Percentiles rank a stretch among this genome's conserved stretches.
phyloP scores from a whole-genome alignment of 768 basidiomycete genomes.

The Tulasnella sp. region DNA sequence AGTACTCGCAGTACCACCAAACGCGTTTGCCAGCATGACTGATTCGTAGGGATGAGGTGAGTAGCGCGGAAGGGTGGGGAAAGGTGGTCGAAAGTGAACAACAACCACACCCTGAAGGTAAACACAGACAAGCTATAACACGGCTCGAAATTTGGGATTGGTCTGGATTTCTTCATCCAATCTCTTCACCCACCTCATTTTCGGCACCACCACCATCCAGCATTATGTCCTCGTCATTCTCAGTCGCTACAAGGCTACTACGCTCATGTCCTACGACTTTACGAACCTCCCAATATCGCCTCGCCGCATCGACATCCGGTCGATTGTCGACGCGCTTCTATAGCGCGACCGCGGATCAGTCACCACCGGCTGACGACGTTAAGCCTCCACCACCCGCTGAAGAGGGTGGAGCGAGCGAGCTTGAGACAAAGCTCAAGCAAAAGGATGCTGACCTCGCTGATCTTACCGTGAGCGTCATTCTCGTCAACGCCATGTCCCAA shows the following conservation, averaged over 20 bases:
- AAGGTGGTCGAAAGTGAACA: slow-evolving; percentile 3
- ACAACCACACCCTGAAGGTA: slow-evolving; percentile 6
- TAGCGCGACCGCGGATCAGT: slow-evolving; percentile 27
- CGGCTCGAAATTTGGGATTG: slow-evolving; percentile 24
- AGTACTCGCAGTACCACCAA: background rate
- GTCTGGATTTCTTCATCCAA: background rate
- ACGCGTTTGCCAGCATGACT: slow-evolving; percentile 16
- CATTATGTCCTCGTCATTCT: slow-evolving; percentile 28
- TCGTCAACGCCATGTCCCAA: background rate
- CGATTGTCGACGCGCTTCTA: slow-evolving; percentile 1
- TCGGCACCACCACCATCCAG: slow-evolving; percentile 13
- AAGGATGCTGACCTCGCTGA: slow-evolving; percentile 84
- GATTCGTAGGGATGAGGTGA: background rate
- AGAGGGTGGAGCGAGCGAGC: background rate
- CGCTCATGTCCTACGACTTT: slow-evolving; percentile 24
- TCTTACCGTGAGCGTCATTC: slow-evolving; percentile 63
- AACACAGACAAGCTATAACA: slow-evolving; percentile 1
- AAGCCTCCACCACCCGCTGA: slow-evolving; percentile 3
- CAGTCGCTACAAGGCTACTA: slow-evolving; percentile 23
- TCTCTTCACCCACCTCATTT: background rate
- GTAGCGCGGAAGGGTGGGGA: background rate
- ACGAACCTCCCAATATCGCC: slow-evolving; percentile 16
- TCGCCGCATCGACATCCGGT: background rate
- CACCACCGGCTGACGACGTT: background rate
- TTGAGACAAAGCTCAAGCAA: slow-evolving; percentile 64